Percentiles rank a stretch among this genome's conserved stretches.
phyloP scores from a whole-genome alignment of 2,329 filamentous ascomycete genomes.

The Dactylonectria macrodidyma region DNA sequence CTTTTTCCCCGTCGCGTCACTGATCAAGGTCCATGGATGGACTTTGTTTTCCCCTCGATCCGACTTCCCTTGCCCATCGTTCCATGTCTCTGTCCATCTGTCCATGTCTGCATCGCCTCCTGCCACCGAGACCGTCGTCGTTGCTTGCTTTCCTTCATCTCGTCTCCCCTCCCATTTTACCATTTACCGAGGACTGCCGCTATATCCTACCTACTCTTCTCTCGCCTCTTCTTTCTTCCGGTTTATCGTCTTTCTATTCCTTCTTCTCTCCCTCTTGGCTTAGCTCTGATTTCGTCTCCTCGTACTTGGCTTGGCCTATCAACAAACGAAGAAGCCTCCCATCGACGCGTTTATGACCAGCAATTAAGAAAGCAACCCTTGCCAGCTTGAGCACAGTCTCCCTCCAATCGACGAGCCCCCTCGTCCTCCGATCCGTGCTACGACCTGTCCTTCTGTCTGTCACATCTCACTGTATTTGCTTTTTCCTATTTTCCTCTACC shows the following conservation, averaged over 20 bases:
- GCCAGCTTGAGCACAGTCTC: neutral
- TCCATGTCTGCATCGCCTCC: conserved; percentile 14
- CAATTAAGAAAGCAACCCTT: neutral
- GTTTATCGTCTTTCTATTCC: conserved; percentile 14
- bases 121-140: neutral
- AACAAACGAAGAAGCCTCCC: neutral
- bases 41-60: conserved; percentile 23
- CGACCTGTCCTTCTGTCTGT: neutral
- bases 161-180: conserved; percentile 7
- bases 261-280: conserved; percentile 14
- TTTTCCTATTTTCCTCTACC: conserved; percentile 32
- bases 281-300: conserved; percentile 7
- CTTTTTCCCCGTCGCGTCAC: conserved; percentile 14
- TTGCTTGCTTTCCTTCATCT: conserved; percentile 15
- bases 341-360: neutral
- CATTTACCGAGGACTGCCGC: conserved; percentile 4
- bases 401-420: conserved; percentile 3
- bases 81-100: conserved; percentile 22
- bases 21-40: conserved; percentile 19
- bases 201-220: conserved; percentile 27
- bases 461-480: conserved; percentile 16
- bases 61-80: conserved; percentile 30
- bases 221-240: conserved; percentile 6
- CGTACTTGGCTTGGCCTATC: conserved; percentile 6
- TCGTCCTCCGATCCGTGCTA: neutral